These are phyloP conservation scores for Rhododendron griersonianum DNA, from an alignment of 148 eudicot species.

Conservation along the genomic window DNA sequence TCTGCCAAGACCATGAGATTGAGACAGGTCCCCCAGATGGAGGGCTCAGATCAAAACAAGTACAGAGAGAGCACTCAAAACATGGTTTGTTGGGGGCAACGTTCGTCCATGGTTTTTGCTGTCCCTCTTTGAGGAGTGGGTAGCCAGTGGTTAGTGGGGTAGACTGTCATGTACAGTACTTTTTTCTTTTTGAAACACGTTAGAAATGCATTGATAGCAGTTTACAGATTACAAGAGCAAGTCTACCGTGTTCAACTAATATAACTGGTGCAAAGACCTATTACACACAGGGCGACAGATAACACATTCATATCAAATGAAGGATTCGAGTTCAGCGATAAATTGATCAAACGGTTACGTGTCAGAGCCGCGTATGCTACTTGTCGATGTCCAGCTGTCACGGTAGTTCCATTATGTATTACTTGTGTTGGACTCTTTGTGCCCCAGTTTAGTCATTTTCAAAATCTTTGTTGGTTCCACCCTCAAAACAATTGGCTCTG, in stretches of 20 bases:
- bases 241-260: too few species aligned
- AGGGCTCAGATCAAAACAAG: not conserved
- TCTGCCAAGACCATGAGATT: not conserved
- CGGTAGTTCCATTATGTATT: too few species aligned
- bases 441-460: not conserved
- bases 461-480: not conserved
- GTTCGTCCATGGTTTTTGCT: slow-evolving; percentile 2
- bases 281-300: too few species aligned
- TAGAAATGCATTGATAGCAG: too few species aligned
- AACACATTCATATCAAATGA: too few species aligned
- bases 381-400: too few species aligned
- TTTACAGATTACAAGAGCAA: too few species aligned
- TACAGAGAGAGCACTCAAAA: not conserved
- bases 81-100: not conserved
- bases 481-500: not conserved
- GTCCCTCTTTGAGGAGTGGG: not conserved
- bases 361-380: too few species aligned
- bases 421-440: not conserved
- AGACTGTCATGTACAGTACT: not conserved
- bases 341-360: too few species aligned
- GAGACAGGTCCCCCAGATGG: slow-evolving; percentile 2
- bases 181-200: too few species aligned
- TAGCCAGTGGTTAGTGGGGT: not conserved
- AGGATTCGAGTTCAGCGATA: too few species aligned
- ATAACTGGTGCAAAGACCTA: too few species aligned